phyloP scores from a whole-genome alignment of 352 stramenopile genomes.

The Blastocystis hominis region DNA sequence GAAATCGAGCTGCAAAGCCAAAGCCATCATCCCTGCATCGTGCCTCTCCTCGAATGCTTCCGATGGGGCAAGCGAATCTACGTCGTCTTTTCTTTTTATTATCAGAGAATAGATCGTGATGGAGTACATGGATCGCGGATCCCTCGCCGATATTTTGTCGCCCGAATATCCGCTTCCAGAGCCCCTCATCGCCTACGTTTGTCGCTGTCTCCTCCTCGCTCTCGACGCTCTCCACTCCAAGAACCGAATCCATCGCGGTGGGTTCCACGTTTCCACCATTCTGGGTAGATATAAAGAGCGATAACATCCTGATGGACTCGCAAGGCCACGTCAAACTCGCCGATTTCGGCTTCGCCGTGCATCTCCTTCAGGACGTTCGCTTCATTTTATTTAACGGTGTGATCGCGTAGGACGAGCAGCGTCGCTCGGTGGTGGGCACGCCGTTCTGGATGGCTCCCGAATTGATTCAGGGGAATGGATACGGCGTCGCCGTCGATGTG shows the following conservation, averaged over 20 bases:
- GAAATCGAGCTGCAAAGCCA: constrained; percentile 68
- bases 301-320: constrained; percentile 67
- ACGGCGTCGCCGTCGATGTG: constrained; percentile 78
- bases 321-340: constrained; percentile 63
- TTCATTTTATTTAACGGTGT: not conserved
- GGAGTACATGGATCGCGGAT: constrained; percentile 81
- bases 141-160: constrained; percentile 72
- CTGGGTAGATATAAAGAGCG: constrained; percentile 67
- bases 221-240: constrained; percentile 60
- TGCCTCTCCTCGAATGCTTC: constrained; percentile 65
- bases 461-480: constrained; percentile 80
- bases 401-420: constrained; percentile 60
- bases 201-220: constrained; percentile 58
- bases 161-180: constrained; percentile 64
- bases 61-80: constrained; percentile 62
- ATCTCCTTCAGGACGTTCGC: constrained; percentile 62
- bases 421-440: constrained; percentile 76
- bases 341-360: constrained; percentile 69
- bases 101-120: constrained; percentile 74
- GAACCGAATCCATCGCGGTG: constrained; percentile 54
- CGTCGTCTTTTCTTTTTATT: not conserved
- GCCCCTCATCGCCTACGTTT: constrained; percentile 67
- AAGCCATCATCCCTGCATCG: constrained; percentile 66
- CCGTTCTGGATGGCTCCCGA: constrained; percentile 86
- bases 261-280: constrained; percentile 62